Conservation (phyloP, 1,139 yeast genomes). For the Zygosaccharomyces sapae region DNA sequence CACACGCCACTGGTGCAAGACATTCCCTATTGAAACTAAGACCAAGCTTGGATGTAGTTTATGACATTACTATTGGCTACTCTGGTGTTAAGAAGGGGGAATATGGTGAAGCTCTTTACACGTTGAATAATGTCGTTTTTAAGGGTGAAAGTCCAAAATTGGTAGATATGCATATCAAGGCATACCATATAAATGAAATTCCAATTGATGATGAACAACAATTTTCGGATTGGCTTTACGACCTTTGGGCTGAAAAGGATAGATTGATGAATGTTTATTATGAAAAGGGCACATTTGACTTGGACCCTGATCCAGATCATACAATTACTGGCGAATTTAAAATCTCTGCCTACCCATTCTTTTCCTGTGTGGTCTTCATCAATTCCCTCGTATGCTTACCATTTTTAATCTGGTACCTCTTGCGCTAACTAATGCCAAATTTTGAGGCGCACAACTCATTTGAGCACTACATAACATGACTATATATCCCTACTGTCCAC, state of each 20-base stretch:
- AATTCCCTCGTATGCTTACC: conserved; percentile 13
- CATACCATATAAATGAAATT: conserved; percentile 55
- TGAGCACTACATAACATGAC: not conserved
- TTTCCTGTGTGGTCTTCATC: conserved; percentile 8
- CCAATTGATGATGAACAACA: conserved; percentile 58
- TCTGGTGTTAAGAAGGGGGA: conserved; percentile 59
- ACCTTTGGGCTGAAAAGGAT: conserved; percentile 80
- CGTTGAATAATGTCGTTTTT: conserved; percentile 60
- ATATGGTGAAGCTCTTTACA: conserved; percentile 74
- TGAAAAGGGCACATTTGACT: conserved; percentile 49
- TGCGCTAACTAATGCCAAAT: not conserved
- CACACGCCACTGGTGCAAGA: conserved; percentile 76
- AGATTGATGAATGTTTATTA: conserved; percentile 57
- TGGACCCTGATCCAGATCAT: conserved; percentile 13
- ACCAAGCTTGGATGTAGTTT: conserved; percentile 60
- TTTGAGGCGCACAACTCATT: not conserved
- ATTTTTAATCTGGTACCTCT: conserved; percentile 8
- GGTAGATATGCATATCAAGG: conserved; percentile 61
- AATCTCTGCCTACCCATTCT: conserved; percentile 13
- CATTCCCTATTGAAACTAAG: conserved; percentile 58
- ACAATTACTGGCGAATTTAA: conserved; percentile 18
- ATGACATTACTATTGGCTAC: conserved; percentile 83
- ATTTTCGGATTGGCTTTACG: conserved; percentile 73
- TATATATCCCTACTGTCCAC: not conserved
- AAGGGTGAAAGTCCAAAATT: conserved; percentile 66